Evolutionary conservation across 73 alveolate genomes (phyloP).

Genomic region (Diophrys sp.): DNA sequence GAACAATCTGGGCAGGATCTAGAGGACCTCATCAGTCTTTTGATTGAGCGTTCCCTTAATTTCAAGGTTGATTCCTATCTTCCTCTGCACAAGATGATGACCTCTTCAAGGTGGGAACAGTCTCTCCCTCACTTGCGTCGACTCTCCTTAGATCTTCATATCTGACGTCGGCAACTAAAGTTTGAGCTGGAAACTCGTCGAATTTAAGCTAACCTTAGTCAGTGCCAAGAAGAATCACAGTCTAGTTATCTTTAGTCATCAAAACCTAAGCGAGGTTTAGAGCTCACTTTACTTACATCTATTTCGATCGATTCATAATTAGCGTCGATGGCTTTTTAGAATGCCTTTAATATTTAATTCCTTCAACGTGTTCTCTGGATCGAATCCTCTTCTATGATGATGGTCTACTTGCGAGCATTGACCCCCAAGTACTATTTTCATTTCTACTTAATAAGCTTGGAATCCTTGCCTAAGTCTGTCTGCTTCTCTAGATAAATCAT

Average conservation of each 20-base stretch:
- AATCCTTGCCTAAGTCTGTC: too few relatives aligned
- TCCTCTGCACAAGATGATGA: background rate
- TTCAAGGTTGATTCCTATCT: background rate
- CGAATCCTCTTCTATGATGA: too few relatives aligned
- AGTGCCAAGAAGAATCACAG: background rate
- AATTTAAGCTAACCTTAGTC: background rate
- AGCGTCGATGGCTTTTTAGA: background rate
- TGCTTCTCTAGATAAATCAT: too few relatives aligned
- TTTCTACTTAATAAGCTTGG: too few relatives aligned
- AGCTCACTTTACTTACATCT: background rate
- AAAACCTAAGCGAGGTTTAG: background rate
- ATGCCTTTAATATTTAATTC: too few relatives aligned
- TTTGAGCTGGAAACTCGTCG: background rate
- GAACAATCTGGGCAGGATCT: background rate
- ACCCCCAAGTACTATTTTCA: too few relatives aligned
- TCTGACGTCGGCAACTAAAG: background rate
- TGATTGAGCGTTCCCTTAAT: background rate
- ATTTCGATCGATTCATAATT: background rate
- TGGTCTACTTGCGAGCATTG: too few relatives aligned
- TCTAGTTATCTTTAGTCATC: background rate
- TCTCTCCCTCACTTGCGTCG: background rate
- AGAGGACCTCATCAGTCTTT: background rate
- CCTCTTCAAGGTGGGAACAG: background rate
- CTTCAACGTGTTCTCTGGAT: too few relatives aligned
- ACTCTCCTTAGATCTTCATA: background rate